These are phyloP conservation scores for Pseudocercospora ulei DNA, from an alignment of 2,329 filamentous ascomycete species.

Conservation along the genomic window DNA sequence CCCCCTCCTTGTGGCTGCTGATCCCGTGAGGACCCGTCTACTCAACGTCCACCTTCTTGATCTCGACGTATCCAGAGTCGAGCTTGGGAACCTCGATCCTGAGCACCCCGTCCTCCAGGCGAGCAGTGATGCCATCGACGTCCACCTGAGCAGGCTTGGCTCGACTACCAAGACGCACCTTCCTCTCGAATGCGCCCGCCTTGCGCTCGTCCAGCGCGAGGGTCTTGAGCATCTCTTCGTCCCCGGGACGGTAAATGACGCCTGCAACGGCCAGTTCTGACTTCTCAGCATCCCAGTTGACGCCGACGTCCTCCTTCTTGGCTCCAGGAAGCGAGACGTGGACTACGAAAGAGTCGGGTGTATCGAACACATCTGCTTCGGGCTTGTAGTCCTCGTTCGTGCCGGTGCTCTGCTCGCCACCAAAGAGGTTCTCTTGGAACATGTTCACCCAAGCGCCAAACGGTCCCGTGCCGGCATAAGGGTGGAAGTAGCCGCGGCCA, in stretches of 20 bases:
- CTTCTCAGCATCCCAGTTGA: conserved; percentile 65
- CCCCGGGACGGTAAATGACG: conserved; percentile 61
- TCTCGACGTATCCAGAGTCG: conserved; percentile 52
- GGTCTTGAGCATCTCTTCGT: conserved; percentile 58
- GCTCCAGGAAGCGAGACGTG: conserved; percentile 68
- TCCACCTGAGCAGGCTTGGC: conserved; percentile 55
- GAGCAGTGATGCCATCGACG: conserved; percentile 58
- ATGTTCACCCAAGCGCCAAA: conserved; percentile 31
- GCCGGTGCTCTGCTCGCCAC: conserved; percentile 23
- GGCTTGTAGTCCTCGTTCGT: conserved; percentile 46
- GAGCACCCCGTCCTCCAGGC: conserved; percentile 68
- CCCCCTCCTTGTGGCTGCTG: not conserved
- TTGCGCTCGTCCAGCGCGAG: conserved; percentile 57
- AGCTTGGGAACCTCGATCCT: conserved; percentile 67
- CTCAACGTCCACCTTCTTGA: conserved; percentile 46
- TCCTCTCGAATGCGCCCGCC: conserved; percentile 64
- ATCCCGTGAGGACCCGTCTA: conserved; percentile 24
- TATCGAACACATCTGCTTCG: conserved; percentile 67
- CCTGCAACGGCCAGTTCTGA: conserved; percentile 58
- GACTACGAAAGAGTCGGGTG: conserved; percentile 54
- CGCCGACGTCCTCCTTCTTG: conserved; percentile 65
- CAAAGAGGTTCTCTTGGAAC: conserved; percentile 36
- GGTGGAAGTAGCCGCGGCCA: conserved; percentile 19
- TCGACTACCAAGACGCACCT: conserved; percentile 51
- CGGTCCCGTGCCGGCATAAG: conserved; percentile 22